Conservation (phyloP, 1,284 basidiomycete genomes). For the Vanrija sp. region DNA sequence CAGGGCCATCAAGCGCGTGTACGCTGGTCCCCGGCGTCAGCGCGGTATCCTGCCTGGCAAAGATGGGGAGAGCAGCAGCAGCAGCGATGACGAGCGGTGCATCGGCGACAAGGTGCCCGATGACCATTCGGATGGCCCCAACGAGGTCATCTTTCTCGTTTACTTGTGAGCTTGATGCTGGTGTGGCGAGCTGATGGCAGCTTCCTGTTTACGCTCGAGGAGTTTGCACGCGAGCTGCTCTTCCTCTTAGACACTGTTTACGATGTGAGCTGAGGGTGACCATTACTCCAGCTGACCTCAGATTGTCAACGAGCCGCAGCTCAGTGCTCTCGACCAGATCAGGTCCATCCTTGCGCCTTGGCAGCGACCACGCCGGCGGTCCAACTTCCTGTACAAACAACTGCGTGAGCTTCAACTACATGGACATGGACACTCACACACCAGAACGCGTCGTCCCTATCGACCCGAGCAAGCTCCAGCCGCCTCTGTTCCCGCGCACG, state of each 20-base stretch:
- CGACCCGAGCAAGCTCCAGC: conserved; percentile 59
- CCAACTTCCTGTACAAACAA: conserved; percentile 36
- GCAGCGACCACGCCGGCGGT: neutral
- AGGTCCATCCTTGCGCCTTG: conserved; percentile 21
- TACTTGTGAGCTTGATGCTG: conserved; percentile 65
- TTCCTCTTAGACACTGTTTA: conserved; percentile 76
- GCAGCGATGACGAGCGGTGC: conserved; percentile 10
- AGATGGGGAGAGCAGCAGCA: conserved; percentile 16
- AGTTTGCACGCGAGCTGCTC: conserved; percentile 77
- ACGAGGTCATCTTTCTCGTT: conserved; percentile 68
- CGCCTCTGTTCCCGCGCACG: conserved; percentile 69
- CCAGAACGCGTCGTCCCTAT: conserved; percentile 62
- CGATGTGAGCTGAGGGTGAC: conserved; percentile 41
- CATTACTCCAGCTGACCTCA: conserved; percentile 9
- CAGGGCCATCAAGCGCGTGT: conserved; percentile 71
- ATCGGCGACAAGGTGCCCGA: conserved; percentile 3
- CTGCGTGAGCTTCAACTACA: conserved; percentile 24
- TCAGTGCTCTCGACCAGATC: conserved; percentile 33
- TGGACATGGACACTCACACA: neutral
- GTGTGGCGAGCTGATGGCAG: conserved; percentile 56
- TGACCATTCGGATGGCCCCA: conserved; percentile 30
- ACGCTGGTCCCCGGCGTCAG: conserved; percentile 52
- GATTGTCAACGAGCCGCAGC: conserved; percentile 29
- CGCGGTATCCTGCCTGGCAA: conserved; percentile 31
- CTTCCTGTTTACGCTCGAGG: conserved; percentile 89